phyloP scores from a whole-genome alignment of 1,139 yeast genomes.

The Wickerhamomyces sp. region DNA sequence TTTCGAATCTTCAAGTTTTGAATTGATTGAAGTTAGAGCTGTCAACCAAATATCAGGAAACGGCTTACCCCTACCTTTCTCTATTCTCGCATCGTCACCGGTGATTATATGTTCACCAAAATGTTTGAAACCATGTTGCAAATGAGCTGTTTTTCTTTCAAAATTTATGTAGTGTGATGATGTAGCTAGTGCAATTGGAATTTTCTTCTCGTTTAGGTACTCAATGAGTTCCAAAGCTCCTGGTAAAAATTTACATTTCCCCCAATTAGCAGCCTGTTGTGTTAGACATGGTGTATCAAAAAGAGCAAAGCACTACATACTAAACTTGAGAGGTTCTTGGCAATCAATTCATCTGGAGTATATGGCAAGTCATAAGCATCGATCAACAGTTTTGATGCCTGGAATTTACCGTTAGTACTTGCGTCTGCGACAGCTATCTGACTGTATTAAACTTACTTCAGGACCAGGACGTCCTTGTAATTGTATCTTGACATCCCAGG shows the following conservation, averaged over 20 bases:
- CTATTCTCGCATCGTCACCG: slow-evolving; percentile 83
- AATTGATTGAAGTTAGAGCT: slow-evolving; percentile 68
- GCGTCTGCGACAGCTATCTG: too few species aligned
- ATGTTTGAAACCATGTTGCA: slow-evolving; percentile 51
- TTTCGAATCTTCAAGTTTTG: slow-evolving; percentile 14
- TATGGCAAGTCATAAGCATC: slow-evolving; percentile 64
- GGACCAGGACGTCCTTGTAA: slow-evolving; percentile 91
- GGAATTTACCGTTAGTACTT: too few species aligned
- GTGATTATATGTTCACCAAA: slow-evolving; percentile 72
- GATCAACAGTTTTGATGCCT: slow-evolving; percentile 57
- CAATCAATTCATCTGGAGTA: slow-evolving; percentile 53
- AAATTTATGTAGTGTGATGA: slow-evolving; percentile 64
- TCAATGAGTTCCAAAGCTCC: slow-evolving; percentile 73
- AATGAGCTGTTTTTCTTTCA: slow-evolving; percentile 63
- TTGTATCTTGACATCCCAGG: slow-evolving; percentile 85
- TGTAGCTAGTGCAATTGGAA: slow-evolving; percentile 93
- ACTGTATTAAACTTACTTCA: slow-evolving; percentile 22
- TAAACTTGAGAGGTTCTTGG: slow-evolving; percentile 51
- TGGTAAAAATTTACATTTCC: slow-evolving; percentile 60
- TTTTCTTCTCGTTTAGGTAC: slow-evolving; percentile 39
- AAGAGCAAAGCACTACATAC: neutral
- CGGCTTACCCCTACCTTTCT: slow-evolving; percentile 87
- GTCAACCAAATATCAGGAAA: slow-evolving; percentile 87
- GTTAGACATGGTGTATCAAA: neutral
- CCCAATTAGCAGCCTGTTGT: slow-evolving; percentile 46